Evolutionary conservation across 2,329 filamentous ascomycete species (phyloP).

Genomic region (Purpureocillium takamizusanense): DNA sequence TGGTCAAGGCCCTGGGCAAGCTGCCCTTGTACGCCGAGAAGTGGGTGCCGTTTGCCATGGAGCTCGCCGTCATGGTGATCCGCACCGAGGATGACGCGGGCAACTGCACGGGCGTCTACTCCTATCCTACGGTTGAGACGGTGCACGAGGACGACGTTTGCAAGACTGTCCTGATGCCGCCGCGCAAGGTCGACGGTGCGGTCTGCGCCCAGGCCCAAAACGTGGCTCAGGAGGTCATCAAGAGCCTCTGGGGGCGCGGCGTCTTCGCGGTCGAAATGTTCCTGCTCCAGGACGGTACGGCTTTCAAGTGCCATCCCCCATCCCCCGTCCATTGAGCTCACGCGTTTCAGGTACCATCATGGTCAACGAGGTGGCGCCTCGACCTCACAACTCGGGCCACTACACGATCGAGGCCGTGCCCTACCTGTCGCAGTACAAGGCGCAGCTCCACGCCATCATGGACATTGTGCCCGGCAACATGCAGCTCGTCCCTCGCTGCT

Average conservation of each 20-base stretch:
- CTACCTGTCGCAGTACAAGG: conserved; percentile 76
- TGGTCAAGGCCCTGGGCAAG: conserved; percentile 58
- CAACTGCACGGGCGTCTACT: conserved; percentile 41
- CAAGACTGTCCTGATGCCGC: conserved; percentile 82
- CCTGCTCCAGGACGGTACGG: conserved; percentile 57
- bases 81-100: conserved; percentile 65
- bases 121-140: conserved; percentile 89
- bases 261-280: conserved; percentile 98
- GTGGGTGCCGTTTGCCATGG: conserved; percentile 76
- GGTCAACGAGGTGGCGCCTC: conserved; percentile 80
- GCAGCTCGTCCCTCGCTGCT: conserved; percentile 41
- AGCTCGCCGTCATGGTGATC: conserved; percentile 90
- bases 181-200: conserved; percentile 55
- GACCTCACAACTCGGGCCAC: conserved; percentile 85
- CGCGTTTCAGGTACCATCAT: conserved; percentile 44
- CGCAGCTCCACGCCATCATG: conserved; percentile 79
- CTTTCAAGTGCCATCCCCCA: conserved; percentile 4
- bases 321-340: conserved; percentile 4
- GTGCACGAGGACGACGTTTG: conserved; percentile 94
- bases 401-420: conserved; percentile 89
- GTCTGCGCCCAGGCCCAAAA: conserved; percentile 60
- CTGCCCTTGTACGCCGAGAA: conserved; percentile 80
- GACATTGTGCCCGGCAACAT: conserved; percentile 50
- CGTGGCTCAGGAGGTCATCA: conserved; percentile 70
- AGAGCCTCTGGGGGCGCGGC: conserved; percentile 75